These are phyloP conservation scores for Polychytrium aggregatum DNA, from an alignment of 192 early-diverging fungal species.

Conservation along the genomic window DNA sequence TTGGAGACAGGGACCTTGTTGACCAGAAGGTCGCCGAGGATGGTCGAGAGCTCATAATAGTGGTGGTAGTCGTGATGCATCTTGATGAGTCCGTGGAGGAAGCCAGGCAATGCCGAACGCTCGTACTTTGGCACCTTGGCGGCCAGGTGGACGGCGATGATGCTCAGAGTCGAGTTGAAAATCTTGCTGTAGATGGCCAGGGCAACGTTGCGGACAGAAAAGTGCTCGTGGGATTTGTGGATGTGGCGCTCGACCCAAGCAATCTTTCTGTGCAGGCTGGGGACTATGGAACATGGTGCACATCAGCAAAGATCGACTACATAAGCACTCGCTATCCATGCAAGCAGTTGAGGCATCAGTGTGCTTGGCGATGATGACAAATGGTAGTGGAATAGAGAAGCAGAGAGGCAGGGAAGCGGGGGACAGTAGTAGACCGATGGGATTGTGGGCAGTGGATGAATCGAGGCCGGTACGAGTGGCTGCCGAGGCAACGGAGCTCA, in stretches of 20 bases:
- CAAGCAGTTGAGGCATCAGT: too few species aligned
- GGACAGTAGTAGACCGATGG: too few species aligned
- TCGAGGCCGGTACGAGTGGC: too few species aligned
- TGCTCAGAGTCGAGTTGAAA: not conserved
- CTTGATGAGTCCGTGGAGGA: not conserved
- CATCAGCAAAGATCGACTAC: too few species aligned
- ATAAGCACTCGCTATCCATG: too few species aligned
- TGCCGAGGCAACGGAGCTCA: too few species aligned
- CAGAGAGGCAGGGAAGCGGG: too few species aligned
- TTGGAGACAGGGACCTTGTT: not conserved
- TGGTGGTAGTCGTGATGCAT: slow-evolving; percentile 1
- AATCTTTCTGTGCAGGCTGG: not conserved
- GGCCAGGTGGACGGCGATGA: not conserved
- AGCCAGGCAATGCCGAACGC: slow-evolving; percentile 1
- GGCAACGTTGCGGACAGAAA: slow-evolving; percentile 1
- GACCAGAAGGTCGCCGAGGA: not conserved
- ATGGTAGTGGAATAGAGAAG: too few species aligned
- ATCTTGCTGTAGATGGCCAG: not conserved
- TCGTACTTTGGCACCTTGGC: not conserved
- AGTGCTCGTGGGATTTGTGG: not conserved
- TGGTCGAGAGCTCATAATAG: not conserved
- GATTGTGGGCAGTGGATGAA: too few species aligned
- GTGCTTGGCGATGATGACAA: too few species aligned
- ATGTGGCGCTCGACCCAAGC: slow-evolving; percentile 5
- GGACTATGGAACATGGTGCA: too few species aligned